Evolutionary conservation across 331 rosid genomes (phyloP), one percentile per base, ranked within the genome.

Genomic region (Telfairia occidentalis): DNA sequence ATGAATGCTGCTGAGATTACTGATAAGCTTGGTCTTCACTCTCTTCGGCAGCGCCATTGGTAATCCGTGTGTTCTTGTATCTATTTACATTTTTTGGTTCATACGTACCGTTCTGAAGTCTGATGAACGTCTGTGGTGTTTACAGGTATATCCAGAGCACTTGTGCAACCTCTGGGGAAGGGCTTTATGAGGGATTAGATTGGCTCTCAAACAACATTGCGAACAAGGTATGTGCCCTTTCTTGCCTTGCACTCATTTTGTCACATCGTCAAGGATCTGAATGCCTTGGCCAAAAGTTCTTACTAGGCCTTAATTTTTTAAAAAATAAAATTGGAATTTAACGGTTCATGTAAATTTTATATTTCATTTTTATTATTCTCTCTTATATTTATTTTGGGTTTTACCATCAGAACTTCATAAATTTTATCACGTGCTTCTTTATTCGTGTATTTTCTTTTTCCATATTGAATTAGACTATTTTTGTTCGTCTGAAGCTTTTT

Each of bases 161-260:
- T 55, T 86, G 88, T 81, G 90, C 93, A 72, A 89, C 94, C 78
- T 86, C 94, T 60, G 89, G 94, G 53, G 94, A 89, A 85, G 94
- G 94, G 79, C 81, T 89, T 57, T 89, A 87, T 0, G 94, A 89
- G 81, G 94, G 94, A 50, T 79, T 89, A 80, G 91, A 89, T 61
- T 87, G 94, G 94, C 94, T 87, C 61, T 87, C 91, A 10, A 89
- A 80, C 84, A 89, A 89, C 85, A 87, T 87, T 79, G 86, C 91
- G 19, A 82, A n/a, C 87, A 89, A 89, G 94, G 84, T 82, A 79
- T 52, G 3, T 16, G 55, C 58, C 24, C 16, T 65, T 65, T 7
- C 2, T 67, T n/a, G 6, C 59, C 45, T 55, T 15, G 28, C 24
- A 6, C 45, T 5, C 9, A 38, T 7, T 40, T 40, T 40, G 45